A percentile compares a stretch with the other conserved stretches of the same genome.
Evolutionary conservation across 2,329 filamentous ascomycete species (phyloP).

Genomic region (Colletotrichum chlorophyti): DNA sequence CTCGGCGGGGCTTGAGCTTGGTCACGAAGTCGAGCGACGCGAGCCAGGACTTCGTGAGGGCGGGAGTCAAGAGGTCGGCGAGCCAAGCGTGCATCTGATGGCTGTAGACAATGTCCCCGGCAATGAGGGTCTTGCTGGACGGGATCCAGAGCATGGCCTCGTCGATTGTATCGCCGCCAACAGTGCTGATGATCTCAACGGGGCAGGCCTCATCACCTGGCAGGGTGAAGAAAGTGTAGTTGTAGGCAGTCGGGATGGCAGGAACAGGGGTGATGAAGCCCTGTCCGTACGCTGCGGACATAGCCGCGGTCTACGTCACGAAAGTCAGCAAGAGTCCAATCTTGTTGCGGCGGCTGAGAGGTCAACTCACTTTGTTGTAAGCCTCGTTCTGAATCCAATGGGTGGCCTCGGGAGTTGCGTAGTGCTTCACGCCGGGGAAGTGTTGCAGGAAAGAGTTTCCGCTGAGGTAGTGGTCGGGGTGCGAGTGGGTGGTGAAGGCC

Average conservation of each 20-base stretch:
- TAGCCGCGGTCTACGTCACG: not conserved
- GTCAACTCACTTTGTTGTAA: not conserved
- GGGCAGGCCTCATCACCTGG: slow-evolving; percentile 12
- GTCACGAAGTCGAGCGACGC: slow-evolving; percentile 11
- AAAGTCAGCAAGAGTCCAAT: not conserved
- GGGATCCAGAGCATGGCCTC: slow-evolving; percentile 20
- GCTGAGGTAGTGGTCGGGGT: slow-evolving; percentile 23
- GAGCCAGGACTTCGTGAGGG: slow-evolving; percentile 17
- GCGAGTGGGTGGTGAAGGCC: slow-evolving; percentile 7
- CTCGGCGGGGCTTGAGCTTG: not conserved
- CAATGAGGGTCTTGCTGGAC: slow-evolving; percentile 6
- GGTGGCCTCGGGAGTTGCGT: slow-evolving; percentile 2
- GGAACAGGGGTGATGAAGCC: slow-evolving; percentile 1
- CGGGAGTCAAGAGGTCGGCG: slow-evolving; percentile 16
- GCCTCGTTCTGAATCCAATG: slow-evolving; percentile 7
- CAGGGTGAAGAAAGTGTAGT: slow-evolving; percentile 19
- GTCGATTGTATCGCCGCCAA: slow-evolving; percentile 19
- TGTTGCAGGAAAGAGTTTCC: slow-evolving; percentile 11
- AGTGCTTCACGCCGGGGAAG: slow-evolving; percentile 17
- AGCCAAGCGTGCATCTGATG: slow-evolving; percentile 23
- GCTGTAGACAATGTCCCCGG: slow-evolving; percentile 18
- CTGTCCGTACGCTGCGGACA: not conserved
- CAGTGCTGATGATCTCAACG: slow-evolving; percentile 2
- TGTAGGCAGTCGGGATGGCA: slow-evolving; percentile 14
- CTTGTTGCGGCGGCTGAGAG: too few relatives aligned